Evolutionary conservation across 371 early-diverging fungal genomes (phyloP), one percentile per base, ranked within the genome.

Genomic region (Circinella umbellata): DNA sequence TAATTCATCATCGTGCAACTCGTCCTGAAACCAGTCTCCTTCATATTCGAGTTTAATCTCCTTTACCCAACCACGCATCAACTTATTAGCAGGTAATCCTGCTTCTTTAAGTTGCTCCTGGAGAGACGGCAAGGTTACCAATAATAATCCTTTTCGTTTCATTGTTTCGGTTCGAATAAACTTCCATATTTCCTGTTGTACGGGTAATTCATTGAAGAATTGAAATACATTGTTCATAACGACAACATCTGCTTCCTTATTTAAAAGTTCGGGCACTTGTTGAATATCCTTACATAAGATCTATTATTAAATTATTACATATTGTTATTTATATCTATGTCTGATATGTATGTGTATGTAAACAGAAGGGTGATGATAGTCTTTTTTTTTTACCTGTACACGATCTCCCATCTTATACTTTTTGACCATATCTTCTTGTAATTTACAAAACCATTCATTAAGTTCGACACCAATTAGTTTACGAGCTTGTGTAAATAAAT

Each of bases 221-320:
- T 89, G 88, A 67, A 89, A 89, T 0, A 89, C 90, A 53, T 89
- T 89, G 73, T 89, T 88, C 88, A 89, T 87, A 20, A 88, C 73
- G 4, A 89, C 74, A 27, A 88, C 67, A 68, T 87, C 87, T 6
- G 88, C 86, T 18, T 78, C 70, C 47, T 82, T 73, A 8, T 72
- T 74, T 34, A 87, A 37, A 49, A 88, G 63, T 38, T 81, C 75
- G 36, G 83, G 85, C 3, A 77, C 73, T 20, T 73, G 76, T 70
- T 83, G 77, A 42, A 89, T 73, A 72, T 88, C 86, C 63, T 86
- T 81, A 57, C 83, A 85, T 35, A 86, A 70, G 15, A 85, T 63
- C 84, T 86, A 69, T 47, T 27, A 9, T 34, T 27, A 27, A 27
- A 27, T 27, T 27, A 27, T 27, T 27, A 27, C 27, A 27, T 27